Percentiles rank a stretch among this genome's conserved stretches.
phyloP scores from a whole-genome alignment of 768 basidiomycete species.

The Hygrocybe punicea region DNA sequence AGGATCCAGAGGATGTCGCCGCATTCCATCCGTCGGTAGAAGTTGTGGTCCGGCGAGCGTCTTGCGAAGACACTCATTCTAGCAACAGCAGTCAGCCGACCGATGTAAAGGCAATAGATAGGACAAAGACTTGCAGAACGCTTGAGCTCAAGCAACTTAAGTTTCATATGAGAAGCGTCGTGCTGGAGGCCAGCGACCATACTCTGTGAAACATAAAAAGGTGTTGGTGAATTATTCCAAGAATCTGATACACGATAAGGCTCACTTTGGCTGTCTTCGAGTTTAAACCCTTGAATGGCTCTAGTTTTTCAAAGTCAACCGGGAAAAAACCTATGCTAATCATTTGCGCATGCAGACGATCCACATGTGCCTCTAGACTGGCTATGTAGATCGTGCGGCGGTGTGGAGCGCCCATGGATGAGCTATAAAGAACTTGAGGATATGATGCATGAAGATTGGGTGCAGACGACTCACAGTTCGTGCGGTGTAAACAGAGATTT shows the following conservation, averaged over 20 bases:
- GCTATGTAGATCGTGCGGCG: conserved; percentile 69
- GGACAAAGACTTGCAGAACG: conserved; percentile 52
- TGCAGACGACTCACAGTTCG: conserved; percentile 51
- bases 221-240: conserved; percentile 50
- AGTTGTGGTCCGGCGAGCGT: neutral
- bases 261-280: conserved; percentile 71
- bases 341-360: conserved; percentile 60
- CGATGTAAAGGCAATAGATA: neutral
- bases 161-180: conserved; percentile 54
- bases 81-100: neutral
- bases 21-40: neutral
- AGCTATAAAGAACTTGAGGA: conserved; percentile 35
- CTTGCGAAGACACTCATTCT: conserved; percentile 6
- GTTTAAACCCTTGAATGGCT: conserved; percentile 67
- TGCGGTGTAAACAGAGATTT: conserved; percentile 64
- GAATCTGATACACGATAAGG: conserved; percentile 36
- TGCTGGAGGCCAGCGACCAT: conserved; percentile 71
- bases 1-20: neutral
- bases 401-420: conserved; percentile 62
- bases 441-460: neutral
- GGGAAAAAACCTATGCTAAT: conserved; percentile 53
- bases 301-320: conserved; percentile 52
- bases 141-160: conserved; percentile 67
- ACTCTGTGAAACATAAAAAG: conserved; percentile 42
- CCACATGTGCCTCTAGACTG: conserved; percentile 70